Evolutionary conservation across 164 flowering plant genomes (phyloP).

Genomic region (Echeveria elegans): DNA sequence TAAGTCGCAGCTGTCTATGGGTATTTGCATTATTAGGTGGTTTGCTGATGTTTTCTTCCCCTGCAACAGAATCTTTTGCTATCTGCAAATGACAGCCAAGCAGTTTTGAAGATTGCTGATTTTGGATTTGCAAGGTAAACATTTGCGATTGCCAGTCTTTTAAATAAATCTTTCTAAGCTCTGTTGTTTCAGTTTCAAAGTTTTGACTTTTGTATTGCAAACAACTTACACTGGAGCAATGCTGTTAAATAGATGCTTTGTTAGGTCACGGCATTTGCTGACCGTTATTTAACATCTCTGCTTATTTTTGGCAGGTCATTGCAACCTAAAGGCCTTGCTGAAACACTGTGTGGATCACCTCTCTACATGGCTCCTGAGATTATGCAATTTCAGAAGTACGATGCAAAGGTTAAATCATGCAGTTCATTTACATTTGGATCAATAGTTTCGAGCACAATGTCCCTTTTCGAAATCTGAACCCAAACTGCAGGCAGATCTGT

Average conservation of each 20-base stretch:
- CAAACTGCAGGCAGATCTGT: constrained; percentile 93
- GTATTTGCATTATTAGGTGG: neutral
- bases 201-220: neutral
- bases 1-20: neutral
- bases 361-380: constrained; percentile 99
- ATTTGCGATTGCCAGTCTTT: neutral
- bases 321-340: constrained; percentile 90
- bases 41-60: constrained; percentile 7
- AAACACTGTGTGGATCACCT: constrained; percentile 97
- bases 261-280: neutral
- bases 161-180: neutral
- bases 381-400: constrained; percentile 96
- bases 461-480: constrained; percentile 18
- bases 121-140: constrained; percentile 95
- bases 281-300: neutral
- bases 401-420: constrained; percentile 70
- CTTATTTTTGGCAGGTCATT: constrained; percentile 53
- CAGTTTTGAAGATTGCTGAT: constrained; percentile 92
- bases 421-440: neutral
- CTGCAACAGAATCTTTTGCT: constrained; percentile 87
- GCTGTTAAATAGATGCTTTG: neutral
- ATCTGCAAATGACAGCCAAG: constrained; percentile 42
- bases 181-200: neutral
- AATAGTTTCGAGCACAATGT: neutral
- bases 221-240: neutral